phyloP scores from a whole-genome alignment of 2,329 filamentous ascomycete genomes.

The Talaromyces piceae region DNA sequence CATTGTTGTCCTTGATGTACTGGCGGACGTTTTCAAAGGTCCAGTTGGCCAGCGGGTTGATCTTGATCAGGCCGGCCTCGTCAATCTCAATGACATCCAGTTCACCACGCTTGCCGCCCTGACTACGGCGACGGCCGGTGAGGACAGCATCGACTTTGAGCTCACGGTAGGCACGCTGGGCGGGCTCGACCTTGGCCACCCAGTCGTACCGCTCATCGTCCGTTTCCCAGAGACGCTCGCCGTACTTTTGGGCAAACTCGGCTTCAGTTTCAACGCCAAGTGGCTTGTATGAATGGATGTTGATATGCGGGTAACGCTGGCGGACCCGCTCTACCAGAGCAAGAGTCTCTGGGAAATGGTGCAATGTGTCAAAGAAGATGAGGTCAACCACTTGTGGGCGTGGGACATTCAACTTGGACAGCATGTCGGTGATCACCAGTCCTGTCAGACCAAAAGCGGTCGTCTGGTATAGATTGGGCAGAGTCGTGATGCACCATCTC shows the following conservation, averaged over 20 bases:
- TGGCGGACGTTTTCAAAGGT: slow-evolving; percentile 79
- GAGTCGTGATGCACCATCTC: slow-evolving; percentile 81
- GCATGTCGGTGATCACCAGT: slow-evolving; percentile 70
- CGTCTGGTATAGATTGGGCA: slow-evolving; percentile 83
- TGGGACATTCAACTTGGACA: slow-evolving; percentile 44
- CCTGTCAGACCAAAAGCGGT: slow-evolving; percentile 78
- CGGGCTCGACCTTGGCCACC: slow-evolving; percentile 94
- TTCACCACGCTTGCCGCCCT: slow-evolving; percentile 85
- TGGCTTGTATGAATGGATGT: slow-evolving; percentile 85
- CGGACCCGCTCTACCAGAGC: slow-evolving; percentile 67
- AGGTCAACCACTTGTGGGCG: slow-evolving; percentile 44
- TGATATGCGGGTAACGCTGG: slow-evolving; percentile 67
- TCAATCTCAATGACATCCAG: slow-evolving; percentile 90
- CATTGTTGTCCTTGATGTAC: slow-evolving; percentile 77
- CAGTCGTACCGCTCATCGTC: slow-evolving; percentile 92
- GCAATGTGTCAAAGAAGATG: slow-evolving; percentile 74
- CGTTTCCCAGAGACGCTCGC: slow-evolving; percentile 73
- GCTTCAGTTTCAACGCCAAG: slow-evolving; percentile 62
- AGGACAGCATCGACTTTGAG: slow-evolving; percentile 83
- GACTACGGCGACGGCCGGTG: slow-evolving; percentile 83
- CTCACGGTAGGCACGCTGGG: slow-evolving; percentile 81
- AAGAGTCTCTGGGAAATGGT: slow-evolving; percentile 74
- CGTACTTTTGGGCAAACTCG: slow-evolving; percentile 77
- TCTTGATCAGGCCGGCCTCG: slow-evolving; percentile 85
- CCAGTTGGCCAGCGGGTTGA: slow-evolving; percentile 97